phyloP scores from a whole-genome alignment of 176 grass and related monocot genomes.

The Cenchrus purpureus region DNA sequence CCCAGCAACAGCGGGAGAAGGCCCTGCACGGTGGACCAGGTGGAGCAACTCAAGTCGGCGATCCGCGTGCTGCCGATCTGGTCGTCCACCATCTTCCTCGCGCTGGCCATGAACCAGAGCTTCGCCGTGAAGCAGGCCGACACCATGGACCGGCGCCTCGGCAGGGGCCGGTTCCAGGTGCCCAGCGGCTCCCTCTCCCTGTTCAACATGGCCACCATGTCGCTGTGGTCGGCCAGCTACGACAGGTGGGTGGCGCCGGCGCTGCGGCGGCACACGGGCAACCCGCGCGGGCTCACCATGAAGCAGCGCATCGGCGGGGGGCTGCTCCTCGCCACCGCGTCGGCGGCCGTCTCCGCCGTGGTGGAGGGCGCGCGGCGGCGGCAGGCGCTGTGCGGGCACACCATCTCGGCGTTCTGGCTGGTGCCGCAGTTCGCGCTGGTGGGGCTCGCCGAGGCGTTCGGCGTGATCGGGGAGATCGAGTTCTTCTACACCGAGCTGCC shows the following conservation, averaged over 20 bases:
- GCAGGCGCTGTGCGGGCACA: constrained; percentile 8
- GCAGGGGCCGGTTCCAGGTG: constrained; percentile 36
- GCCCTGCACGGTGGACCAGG: constrained; percentile 71
- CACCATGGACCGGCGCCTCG: constrained; percentile 60
- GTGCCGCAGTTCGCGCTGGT: constrained; percentile 56
- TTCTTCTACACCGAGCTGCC: constrained; percentile 75
- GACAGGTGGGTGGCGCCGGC: constrained; percentile 55
- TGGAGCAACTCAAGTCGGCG: constrained; percentile 66
- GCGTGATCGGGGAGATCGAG: constrained; percentile 61
- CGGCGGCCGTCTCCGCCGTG: constrained; percentile 22
- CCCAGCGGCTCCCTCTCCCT: constrained; percentile 55
- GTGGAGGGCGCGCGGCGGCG: constrained; percentile 45
- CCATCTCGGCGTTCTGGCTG: constrained; percentile 70
- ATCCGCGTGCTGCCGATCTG: constrained; percentile 64
- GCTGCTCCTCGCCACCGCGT: constrained; percentile 36
- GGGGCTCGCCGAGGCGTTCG: constrained; percentile 69
- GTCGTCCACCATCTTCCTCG: constrained; percentile 58
- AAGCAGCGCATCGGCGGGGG: constrained; percentile 63
- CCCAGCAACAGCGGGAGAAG: background rate
- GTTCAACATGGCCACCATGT: constrained; percentile 64
- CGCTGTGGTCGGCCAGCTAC: constrained; percentile 63
- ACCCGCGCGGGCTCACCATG: constrained; percentile 53
- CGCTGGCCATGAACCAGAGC: constrained; percentile 50
- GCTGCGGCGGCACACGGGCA: constrained; percentile 50
- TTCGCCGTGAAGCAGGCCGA: constrained; percentile 59